A percentile compares a stretch with the other conserved stretches of the same genome.
These are phyloP conservation scores for Penicillium daleae DNA, from an alignment of 495 filamentous ascomycete genomes.

Conservation along the genomic window DNA sequence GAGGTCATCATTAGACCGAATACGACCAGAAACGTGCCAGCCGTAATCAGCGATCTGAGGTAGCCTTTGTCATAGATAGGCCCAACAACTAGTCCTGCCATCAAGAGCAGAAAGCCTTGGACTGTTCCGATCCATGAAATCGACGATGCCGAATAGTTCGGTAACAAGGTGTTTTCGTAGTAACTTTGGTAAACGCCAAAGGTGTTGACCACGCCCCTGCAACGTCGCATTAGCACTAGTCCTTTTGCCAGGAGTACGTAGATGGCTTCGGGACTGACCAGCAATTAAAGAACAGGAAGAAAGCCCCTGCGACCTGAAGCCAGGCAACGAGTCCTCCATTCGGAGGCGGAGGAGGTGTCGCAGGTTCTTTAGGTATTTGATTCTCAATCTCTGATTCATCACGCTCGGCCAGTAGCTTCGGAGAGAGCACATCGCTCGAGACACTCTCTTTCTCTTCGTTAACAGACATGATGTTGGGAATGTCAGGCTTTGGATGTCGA, in stretches of 20 bases:
- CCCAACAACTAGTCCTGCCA: slow-evolving; percentile 45
- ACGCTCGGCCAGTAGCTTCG: background rate
- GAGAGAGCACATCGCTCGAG: background rate
- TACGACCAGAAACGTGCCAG: slow-evolving; percentile 39
- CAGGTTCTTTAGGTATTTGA: background rate
- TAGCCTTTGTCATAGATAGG: slow-evolving; percentile 52
- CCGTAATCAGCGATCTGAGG: slow-evolving; percentile 33
- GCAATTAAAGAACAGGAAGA: slow-evolving; percentile 35
- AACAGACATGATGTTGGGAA: background rate
- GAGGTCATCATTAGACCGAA: slow-evolving; percentile 56
- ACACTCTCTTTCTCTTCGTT: background rate
- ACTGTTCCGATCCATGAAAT: slow-evolving; percentile 55
- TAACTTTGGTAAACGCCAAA: slow-evolving; percentile 56
- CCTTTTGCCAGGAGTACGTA: background rate
- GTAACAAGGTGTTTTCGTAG: slow-evolving; percentile 39
- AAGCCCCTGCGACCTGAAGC: slow-evolving; percentile 15
- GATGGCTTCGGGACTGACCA: background rate
- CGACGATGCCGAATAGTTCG: slow-evolving; percentile 29
- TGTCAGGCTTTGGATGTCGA: too few species aligned
- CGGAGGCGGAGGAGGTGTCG: slow-evolving; percentile 10
- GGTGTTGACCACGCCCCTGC: slow-evolving; percentile 47
- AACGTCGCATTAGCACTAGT: background rate
- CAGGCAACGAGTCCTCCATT: slow-evolving; percentile 17
- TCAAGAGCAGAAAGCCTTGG: slow-evolving; percentile 46
- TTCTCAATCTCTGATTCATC: slow-evolving; percentile 7